Conservation (phyloP, 148 eudicot genomes). For the Linanthus parryae region DNA sequence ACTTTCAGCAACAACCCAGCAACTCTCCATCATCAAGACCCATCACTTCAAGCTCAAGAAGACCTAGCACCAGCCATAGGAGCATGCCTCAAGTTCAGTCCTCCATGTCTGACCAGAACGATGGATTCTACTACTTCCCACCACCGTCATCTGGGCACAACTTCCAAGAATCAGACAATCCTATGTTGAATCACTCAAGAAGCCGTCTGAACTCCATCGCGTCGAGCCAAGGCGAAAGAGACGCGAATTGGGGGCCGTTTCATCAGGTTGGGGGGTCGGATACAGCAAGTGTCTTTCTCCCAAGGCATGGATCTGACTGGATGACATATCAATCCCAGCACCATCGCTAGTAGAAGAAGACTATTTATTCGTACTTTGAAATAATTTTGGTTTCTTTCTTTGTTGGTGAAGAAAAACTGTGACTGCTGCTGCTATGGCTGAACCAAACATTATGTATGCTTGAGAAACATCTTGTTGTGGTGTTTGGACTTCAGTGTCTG, state of each 20-base stretch:
- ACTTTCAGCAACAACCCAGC: conserved; percentile 62
- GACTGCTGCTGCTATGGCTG: too few relatives aligned
- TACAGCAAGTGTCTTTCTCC: conserved; percentile 39
- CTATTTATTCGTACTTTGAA: too few relatives aligned
- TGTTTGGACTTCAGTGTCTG: too few relatives aligned
- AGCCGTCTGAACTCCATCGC: conserved; percentile 41
- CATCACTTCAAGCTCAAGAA: conserved; percentile 31
- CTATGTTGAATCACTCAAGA: conserved; percentile 33
- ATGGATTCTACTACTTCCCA: conserved; percentile 59
- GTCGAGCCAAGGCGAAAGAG: conserved; percentile 46
- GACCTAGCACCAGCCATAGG: conserved; percentile 56
- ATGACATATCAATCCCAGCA: conserved; percentile 61
- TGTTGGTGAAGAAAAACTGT: too few relatives aligned
- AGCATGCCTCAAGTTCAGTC: conserved; percentile 35
- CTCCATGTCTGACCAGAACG: conserved; percentile 60
- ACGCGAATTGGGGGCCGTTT: conserved; percentile 51
- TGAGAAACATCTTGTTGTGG: too few relatives aligned
- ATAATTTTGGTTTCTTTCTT: too few relatives aligned
- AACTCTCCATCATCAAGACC: conserved; percentile 47
- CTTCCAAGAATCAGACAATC: conserved; percentile 48
- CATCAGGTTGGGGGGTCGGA: conserved; percentile 36
- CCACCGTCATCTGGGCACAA: conserved; percentile 45
- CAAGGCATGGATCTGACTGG: conserved; percentile 67
- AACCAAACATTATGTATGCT: too few relatives aligned
- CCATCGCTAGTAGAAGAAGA: conserved; percentile 32